These are phyloP conservation scores for Botrytis fragariae DNA, from an alignment of 2,329 filamentous ascomycete species.

Conservation along the genomic window DNA sequence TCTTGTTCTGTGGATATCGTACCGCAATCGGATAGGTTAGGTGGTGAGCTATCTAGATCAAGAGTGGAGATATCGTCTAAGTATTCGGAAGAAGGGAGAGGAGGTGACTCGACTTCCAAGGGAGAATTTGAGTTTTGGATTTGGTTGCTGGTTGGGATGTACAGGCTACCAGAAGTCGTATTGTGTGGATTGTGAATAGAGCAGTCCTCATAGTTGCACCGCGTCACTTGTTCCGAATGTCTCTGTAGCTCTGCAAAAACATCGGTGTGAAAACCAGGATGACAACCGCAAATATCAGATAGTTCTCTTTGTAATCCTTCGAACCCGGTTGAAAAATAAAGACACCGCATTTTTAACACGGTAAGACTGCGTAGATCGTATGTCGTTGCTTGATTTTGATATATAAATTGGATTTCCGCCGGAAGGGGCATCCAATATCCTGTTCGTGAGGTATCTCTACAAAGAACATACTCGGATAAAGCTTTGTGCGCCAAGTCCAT, in stretches of 20 bases:
- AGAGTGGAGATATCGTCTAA: background rate
- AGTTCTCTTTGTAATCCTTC: background rate
- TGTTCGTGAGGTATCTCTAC: background rate
- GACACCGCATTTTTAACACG: background rate
- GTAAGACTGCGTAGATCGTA: background rate
- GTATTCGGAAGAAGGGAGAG: background rate
- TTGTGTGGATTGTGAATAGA: background rate
- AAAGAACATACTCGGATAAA: background rate
- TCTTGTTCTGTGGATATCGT: background rate
- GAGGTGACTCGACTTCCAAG: background rate
- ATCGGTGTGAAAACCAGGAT: background rate
- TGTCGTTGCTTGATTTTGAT: background rate
- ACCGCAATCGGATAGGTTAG: background rate
- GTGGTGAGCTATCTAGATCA: background rate
- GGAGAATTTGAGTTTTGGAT: background rate
- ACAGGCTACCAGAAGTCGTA: no score
- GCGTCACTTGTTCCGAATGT: background rate
- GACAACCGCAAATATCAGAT: background rate
- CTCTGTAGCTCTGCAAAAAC: background rate
- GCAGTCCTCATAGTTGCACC: background rate
- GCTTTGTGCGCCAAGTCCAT: conserved; percentile 8
- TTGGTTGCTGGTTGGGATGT: no score
- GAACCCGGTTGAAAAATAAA: background rate
- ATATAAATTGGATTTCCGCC: conserved; percentile 12
- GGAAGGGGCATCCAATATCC: conserved; percentile 5